A percentile compares a stretch with the other conserved stretches of the same genome.
These are phyloP conservation scores for Castanea crenata DNA, from an alignment of 306 rosid species.

Conservation along the genomic window DNA sequence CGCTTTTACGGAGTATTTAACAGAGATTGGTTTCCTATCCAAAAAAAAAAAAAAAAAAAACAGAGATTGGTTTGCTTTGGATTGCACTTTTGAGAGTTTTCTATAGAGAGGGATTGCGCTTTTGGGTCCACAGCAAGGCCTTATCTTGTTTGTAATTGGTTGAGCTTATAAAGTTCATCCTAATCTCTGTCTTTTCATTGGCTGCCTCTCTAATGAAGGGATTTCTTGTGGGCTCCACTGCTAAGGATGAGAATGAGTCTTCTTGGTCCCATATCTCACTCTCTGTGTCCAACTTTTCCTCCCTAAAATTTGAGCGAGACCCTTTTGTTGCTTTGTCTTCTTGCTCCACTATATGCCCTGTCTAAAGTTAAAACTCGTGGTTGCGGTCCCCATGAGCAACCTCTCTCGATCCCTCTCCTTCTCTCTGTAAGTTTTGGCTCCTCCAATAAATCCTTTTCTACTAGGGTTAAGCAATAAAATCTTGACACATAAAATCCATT, in stretches of 20 bases:
- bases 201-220: conserved; percentile 34
- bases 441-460: conserved; percentile 15
- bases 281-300: conserved; percentile 1
- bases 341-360: conserved; percentile 6
- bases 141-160: conserved; percentile 66
- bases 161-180: conserved; percentile 37
- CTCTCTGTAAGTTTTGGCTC: conserved; percentile 3
- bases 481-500: conserved; percentile 6
- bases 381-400: conserved; percentile 32
- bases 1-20: conserved; percentile 59
- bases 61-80: conserved; percentile 6
- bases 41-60: not conserved
- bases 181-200: conserved; percentile 39
- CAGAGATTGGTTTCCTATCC: not conserved
- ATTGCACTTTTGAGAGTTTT: conserved; percentile 44
- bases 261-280: conserved; percentile 2
- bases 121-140: conserved; percentile 48
- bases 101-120: conserved; percentile 25
- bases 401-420: not conserved
- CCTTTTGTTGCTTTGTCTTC: conserved; percentile 19
- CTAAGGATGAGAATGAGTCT: conserved; percentile 32
- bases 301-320: conserved; percentile 30
- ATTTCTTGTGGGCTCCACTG: conserved; percentile 46
- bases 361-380: conserved; percentile 22
- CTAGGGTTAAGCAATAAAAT: conserved; percentile 18